Conservation (phyloP, 176 grass and related monocot species). For the Avena insularis region DNA sequence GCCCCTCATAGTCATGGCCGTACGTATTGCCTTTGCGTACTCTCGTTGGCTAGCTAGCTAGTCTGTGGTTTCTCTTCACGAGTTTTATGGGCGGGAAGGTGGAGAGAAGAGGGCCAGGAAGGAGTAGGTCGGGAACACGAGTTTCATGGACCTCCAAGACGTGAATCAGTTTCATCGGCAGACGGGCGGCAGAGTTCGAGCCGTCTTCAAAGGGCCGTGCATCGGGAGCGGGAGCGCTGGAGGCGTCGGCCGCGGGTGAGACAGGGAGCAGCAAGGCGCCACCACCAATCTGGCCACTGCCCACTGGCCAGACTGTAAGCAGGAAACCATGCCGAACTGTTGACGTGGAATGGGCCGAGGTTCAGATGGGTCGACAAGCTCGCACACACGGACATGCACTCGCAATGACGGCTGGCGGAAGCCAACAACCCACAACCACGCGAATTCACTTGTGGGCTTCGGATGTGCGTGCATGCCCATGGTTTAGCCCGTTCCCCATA, state of each 20-base stretch:
- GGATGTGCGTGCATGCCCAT: too few relatives aligned
- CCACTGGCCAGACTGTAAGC: neutral
- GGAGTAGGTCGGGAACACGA: neutral
- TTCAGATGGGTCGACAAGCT: neutral
- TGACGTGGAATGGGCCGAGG: neutral
- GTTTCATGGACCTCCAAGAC: too few relatives aligned
- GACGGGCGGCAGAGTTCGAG: too few relatives aligned
- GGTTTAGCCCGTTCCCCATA: too few relatives aligned
- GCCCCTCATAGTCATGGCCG: constrained; percentile 41
- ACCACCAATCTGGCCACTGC: neutral
- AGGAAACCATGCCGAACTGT: neutral
- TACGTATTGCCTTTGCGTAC: neutral
- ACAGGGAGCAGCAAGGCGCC: neutral
- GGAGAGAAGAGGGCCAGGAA: neutral
- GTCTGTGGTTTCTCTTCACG: neutral
- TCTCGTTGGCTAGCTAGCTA: too few relatives aligned
- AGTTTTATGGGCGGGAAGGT: neutral
- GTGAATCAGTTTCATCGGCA: too few relatives aligned
- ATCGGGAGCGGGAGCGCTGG: neutral
- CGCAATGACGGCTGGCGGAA: too few relatives aligned
- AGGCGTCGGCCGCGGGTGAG: neutral
- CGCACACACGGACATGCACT: too few relatives aligned
- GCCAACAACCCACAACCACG: too few relatives aligned
- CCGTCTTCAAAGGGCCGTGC: too few relatives aligned
- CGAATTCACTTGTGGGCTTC: too few relatives aligned